Conservation (phyloP, 2,329 filamentous ascomycete species). For the Ascochyta lentis region DNA sequence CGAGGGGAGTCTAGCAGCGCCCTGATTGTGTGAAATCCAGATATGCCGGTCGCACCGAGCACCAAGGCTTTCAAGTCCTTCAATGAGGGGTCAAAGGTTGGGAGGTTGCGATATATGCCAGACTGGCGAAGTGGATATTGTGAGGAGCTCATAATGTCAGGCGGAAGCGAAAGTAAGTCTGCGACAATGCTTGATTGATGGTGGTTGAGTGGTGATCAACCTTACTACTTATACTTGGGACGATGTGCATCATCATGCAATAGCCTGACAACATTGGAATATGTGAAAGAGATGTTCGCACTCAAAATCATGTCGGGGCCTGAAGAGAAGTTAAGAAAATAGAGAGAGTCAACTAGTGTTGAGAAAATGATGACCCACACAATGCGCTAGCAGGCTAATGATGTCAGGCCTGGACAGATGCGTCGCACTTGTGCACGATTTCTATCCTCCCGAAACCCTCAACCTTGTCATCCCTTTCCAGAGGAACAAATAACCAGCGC, state of each 20-base stretch:
- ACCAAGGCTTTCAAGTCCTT: constrained; percentile 21
- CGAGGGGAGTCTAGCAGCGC: constrained; percentile 14
- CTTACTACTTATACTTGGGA: not conserved
- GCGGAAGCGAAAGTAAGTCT: not conserved
- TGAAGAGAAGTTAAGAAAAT: constrained; percentile 4
- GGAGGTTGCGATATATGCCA: constrained; percentile 23
- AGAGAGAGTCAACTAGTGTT: not conserved
- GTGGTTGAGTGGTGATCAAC: not conserved
- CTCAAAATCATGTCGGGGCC: not conserved
- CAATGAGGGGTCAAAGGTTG: constrained; percentile 12
- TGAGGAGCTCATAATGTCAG: constrained; percentile 12
- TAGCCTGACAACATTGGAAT: not conserved
- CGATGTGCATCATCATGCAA: not conserved
- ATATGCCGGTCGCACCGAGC: constrained; percentile 21
- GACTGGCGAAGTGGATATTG: constrained; percentile 18
- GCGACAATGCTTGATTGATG: not conserved
- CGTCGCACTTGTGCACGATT: not conserved
- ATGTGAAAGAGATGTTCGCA: not conserved
- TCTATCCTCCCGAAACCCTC: not conserved
- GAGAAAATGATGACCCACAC: not conserved
- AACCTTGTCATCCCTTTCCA: not conserved
- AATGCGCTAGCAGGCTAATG: not conserved
- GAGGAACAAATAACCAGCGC: no score
- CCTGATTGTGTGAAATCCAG: constrained; percentile 18
- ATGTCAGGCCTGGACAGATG: not conserved